Conservation (phyloP, 2,329 filamentous ascomycete genomes). For the Bimuria novae-zelandiae region DNA sequence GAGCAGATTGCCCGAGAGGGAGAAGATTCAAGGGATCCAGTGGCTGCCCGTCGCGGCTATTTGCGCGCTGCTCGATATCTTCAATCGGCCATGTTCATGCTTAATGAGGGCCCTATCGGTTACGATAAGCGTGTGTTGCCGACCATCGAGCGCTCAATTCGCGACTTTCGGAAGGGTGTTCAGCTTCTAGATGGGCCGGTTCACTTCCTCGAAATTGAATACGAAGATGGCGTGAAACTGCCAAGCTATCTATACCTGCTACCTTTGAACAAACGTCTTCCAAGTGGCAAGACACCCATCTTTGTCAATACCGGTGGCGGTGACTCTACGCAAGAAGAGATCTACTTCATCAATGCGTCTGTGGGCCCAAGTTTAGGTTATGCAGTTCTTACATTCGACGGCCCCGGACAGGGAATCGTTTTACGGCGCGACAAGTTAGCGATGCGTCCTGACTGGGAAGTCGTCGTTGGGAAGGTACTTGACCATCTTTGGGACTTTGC, state of each 20-base stretch:
- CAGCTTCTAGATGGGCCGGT: neutral
- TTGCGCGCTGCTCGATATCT: no score
- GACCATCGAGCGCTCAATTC: neutral
- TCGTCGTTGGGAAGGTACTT: slow-evolving; percentile 27
- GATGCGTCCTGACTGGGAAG: slow-evolving; percentile 32
- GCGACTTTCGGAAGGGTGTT: neutral
- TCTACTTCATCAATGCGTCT: slow-evolving; percentile 48
- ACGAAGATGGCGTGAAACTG: neutral
- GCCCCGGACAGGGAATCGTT: slow-evolving; percentile 52
- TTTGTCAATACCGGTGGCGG: slow-evolving; percentile 9
- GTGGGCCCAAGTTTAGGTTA: slow-evolving; percentile 44
- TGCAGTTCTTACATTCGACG: slow-evolving; percentile 53
- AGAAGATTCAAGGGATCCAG: neutral
- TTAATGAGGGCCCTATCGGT: no score
- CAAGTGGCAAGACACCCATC: slow-evolving; percentile 3
- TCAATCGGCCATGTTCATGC: no score
- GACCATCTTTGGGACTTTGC: slow-evolving; percentile 18
- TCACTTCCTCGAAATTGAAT: neutral
- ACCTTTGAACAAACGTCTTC: neutral
- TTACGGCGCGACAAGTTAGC: slow-evolving; percentile 25
- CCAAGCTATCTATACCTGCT: slow-evolving; percentile 7
- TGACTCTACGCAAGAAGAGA: slow-evolving; percentile 17
- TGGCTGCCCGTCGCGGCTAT: neutral
- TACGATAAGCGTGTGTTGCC: no score
- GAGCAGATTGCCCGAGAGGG: neutral